Base-by-base conservation (phyloP, 208 protist species). In the Leishmania major region DNA sequence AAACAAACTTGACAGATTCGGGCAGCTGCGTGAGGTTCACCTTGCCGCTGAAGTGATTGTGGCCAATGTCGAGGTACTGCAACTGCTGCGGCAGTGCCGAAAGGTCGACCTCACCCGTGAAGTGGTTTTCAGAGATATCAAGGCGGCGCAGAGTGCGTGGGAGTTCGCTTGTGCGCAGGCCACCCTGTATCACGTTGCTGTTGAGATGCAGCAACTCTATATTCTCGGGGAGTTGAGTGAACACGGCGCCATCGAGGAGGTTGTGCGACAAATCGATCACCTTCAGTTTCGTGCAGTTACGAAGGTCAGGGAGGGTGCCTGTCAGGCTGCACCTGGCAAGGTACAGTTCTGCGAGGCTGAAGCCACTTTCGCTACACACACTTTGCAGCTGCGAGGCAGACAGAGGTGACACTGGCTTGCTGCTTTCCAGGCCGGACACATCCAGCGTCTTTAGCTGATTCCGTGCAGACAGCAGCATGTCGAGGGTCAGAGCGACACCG, bases 11-110 rank as follows among this genome's bases (percentile, higher is more conserved):
- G 25, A 84, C 80, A n/a, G 79, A 75, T 31, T 90, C 87, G 10
- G 87, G 86, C 1, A 92, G 84, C 79, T 81, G n/a, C 25, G 82
- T 84, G 51, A 90, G 72, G 78, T 85, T 75, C 43, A 92, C 71
- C 19, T 19, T 28, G 3, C 89, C 89, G 57, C 15, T 83, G 59
- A 92, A 84, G 7, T 70, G 19, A 71, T 92, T 92, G 59, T 84
- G 19, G 70, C 89, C 89, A 37, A 92, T 43, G 64, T 92, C 84
- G 17, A 92, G 59, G 53, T 77, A 83, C 10, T 45, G 31, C n/a
- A 92, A 5, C 4, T 78, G 2, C 31, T 0, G 55, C 60, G 89
- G 87, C 13, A 92, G 71, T 19, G 64, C 80, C 40, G 40, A 19
- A 8, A 88, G 40, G 35, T 70, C 31, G 35, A 92, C 17, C 17